Base-by-base conservation (phyloP, 345 rosid genomes). In the Corchorus capsularis region DNA sequence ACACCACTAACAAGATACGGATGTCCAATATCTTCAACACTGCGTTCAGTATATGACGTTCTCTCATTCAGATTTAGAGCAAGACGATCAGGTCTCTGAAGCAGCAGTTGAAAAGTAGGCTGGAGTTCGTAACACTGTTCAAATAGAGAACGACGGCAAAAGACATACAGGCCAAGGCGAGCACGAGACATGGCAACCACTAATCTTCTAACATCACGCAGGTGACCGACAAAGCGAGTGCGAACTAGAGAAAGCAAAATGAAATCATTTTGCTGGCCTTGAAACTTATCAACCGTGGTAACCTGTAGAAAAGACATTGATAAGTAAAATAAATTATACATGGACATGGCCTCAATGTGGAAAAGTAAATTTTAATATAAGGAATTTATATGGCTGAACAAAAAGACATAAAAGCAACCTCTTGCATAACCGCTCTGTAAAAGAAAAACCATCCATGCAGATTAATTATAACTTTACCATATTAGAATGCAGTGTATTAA, bases 161-260 rank as follows among this genome's bases (percentile, higher is more conserved):
- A 93, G 64, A 93, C 94, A 68, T 91, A 96, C 34, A 93, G 82
- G 50, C 99, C 98, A 4, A 96, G 93, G 73, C 98, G 88, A 52
- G 99, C 97, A 82, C 99, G 98, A 73, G 99, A 96, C 99, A 93
- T 96, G 76, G 99, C 99, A 19, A 96, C 98, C 69, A 93, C 86
- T 87, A 96, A 85, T 86, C 99, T 91, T 86, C 98, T 85, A 55
- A 93, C 99, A 82, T 93, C 99, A 75, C 98, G 98, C 73, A 96
- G 90, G 86, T 93, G 99, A 76, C 99, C 99, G 32, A 96, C 99
- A 80, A 92, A 96, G 73, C 97, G 98, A 65, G 96, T 89, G 8
- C 97, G 96, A 64, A 96, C 97, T 57, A 96, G 98, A 78, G 99
- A 96, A 39, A 96, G 87, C 88, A 96, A 88, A 37, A 93, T 90